These are phyloP conservation scores for Telfairia occidentalis DNA, from an alignment of 331 rosid genomes.

Conservation along the genomic window DNA sequence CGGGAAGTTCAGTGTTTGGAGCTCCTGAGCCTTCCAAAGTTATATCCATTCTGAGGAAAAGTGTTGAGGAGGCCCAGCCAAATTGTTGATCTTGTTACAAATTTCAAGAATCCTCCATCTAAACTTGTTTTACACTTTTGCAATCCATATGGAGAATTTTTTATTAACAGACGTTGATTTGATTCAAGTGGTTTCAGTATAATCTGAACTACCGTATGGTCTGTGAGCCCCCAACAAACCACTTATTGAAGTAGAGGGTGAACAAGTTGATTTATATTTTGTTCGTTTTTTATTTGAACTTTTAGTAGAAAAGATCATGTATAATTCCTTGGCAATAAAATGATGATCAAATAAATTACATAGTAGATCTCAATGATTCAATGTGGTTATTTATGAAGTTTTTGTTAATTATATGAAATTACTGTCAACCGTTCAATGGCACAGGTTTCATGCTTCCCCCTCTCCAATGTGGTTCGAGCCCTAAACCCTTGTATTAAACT, in stretches of 20 bases:
- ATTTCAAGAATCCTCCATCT: neutral
- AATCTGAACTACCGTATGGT: neutral
- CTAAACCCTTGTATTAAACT: neutral
- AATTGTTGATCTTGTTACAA: slow-evolving; percentile 13
- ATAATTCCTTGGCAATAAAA: neutral
- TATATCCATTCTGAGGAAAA: slow-evolving; percentile 35
- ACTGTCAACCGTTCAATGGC: neutral
- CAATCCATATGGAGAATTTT: neutral
- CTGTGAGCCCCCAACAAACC: neutral
- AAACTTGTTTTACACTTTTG: neutral
- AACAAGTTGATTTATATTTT: neutral
- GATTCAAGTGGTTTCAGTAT: neutral
- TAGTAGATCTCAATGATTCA: neutral
- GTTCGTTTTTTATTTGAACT: neutral
- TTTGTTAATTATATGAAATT: neutral
- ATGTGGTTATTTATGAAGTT: neutral
- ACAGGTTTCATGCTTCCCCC: neutral
- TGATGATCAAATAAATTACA: neutral
- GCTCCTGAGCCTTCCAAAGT: slow-evolving; percentile 40
- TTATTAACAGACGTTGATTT: neutral
- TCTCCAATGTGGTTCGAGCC: neutral
- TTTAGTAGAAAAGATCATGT: neutral
- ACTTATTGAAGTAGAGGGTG: neutral
- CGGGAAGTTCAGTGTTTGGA: slow-evolving; percentile 58
- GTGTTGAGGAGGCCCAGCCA: slow-evolving; percentile 27